Evolutionary conservation across 495 filamentous ascomycete genomes (phyloP).

Genomic region (Hypomontagnella submonticulosa): DNA sequence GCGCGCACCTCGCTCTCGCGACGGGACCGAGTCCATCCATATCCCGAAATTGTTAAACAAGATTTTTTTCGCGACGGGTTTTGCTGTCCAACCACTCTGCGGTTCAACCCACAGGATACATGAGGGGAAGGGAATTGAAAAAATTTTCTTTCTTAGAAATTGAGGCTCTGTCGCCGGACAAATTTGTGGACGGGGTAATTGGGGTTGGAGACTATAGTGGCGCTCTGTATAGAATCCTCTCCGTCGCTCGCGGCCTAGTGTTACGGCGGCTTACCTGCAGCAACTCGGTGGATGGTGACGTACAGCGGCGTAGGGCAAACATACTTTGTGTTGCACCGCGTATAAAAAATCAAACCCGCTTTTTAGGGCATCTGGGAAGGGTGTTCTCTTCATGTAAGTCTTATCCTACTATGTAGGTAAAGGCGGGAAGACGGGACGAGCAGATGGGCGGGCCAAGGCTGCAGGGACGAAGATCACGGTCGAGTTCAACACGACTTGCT

Average conservation of each 20-base stretch:
- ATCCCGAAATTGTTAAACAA: conserved; percentile 12
- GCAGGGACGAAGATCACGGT: conserved; percentile 38
- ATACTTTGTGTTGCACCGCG: conserved; percentile 11
- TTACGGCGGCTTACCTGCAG: conserved; percentile 37
- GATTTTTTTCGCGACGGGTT: conserved; percentile 1
- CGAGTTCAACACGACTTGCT: conserved; percentile 12
- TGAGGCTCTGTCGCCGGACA: conserved; percentile 38
- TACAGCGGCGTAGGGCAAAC: conserved; percentile 30
- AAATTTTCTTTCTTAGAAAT: conserved; percentile 15
- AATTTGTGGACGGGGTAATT: neutral
- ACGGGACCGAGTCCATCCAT: conserved; percentile 18
- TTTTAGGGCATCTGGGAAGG: conserved; percentile 22
- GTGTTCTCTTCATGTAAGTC: conserved; percentile 14
- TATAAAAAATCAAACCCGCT: conserved; percentile 46
- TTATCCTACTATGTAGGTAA: conserved; percentile 11
- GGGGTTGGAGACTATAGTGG: conserved; percentile 6
- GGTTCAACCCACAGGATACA: conserved; percentile 31
- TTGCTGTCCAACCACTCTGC: conserved; percentile 5
- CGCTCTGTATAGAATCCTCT: conserved; percentile 8
- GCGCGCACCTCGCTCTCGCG: conserved; percentile 8
- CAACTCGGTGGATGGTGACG: conserved; percentile 29
- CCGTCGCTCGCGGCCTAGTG: conserved; percentile 9
- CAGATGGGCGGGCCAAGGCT: conserved; percentile 12
- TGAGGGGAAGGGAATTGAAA: conserved; percentile 15
- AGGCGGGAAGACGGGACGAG: conserved; percentile 15